A percentile compares a stretch with the other conserved stretches of the same genome.
phyloP scores from a whole-genome alignment of 306 rosid species.

The Acacia acuminata region DNA sequence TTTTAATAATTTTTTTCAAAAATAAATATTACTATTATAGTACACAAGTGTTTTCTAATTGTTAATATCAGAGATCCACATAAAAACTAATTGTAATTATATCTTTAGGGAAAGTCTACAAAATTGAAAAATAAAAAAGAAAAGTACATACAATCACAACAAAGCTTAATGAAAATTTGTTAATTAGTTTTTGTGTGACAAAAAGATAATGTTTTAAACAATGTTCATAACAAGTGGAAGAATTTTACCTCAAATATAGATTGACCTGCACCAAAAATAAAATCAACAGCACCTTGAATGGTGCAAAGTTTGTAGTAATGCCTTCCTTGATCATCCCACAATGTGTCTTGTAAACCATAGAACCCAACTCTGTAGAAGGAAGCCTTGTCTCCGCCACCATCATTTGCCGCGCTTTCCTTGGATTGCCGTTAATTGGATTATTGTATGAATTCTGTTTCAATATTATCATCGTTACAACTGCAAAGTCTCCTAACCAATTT shows the following conservation, averaged over 20 bases:
- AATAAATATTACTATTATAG: too few relatives aligned
- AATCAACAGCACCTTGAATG: conserved; percentile 82
- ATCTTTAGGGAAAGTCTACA: too few relatives aligned
- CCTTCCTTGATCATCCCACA: conserved; percentile 78
- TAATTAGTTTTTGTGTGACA: too few relatives aligned
- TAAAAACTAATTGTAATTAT: too few relatives aligned
- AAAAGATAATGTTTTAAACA: background rate
- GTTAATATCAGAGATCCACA: background rate
- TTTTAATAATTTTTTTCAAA: too few relatives aligned
- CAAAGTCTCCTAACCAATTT: too few relatives aligned
- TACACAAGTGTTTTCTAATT: too few relatives aligned
- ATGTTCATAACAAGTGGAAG: background rate
- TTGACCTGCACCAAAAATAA: conserved; percentile 77
- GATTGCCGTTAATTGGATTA: conserved; percentile 6
- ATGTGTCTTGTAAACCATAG: conserved; percentile 78
- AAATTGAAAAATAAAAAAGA: too few relatives aligned
- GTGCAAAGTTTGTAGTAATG: conserved; percentile 70
- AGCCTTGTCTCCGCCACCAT: conserved; percentile 58
- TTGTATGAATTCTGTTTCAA: background rate
- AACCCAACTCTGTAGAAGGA: conserved; percentile 59
- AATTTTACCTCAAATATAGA: conserved; percentile 62
- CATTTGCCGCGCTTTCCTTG: conserved; percentile 51
- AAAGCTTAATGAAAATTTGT: background rate
- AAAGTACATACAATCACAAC: background rate
- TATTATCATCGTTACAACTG: background rate